phyloP scores from a whole-genome alignment of 2,329 filamentous ascomycete species.

The Fusarium protoensiforme region DNA sequence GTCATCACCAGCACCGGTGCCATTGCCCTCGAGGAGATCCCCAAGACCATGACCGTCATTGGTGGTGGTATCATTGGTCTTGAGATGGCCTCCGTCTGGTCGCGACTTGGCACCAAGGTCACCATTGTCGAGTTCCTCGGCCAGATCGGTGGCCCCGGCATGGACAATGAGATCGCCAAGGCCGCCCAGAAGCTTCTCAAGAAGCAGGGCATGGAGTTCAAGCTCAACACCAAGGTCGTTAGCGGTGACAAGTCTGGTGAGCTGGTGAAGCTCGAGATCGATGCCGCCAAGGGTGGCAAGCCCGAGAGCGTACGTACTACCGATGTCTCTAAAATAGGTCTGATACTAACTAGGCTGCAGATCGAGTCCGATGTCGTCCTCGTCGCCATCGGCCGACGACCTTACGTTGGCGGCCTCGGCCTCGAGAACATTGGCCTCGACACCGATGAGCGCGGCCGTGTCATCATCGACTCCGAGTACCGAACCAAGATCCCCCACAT shows the following conservation, averaged over 20 bases:
- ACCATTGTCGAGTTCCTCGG: constrained; percentile 97
- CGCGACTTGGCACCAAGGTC: constrained; percentile 89
- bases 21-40: constrained; percentile 87
- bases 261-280: constrained; percentile 83
- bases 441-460: constrained; percentile 89
- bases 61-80: constrained; percentile 98
- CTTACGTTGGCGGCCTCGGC: constrained; percentile 91
- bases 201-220: constrained; percentile 99
- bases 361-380: constrained; percentile 95
- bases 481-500: constrained; percentile 98
- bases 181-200: constrained; percentile 88
- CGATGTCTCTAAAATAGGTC: neutral
- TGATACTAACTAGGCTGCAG: constrained; percentile 56
- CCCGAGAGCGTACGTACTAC: constrained; percentile 78
- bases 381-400: constrained; percentile 94
- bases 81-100: constrained; percentile 99
- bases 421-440: constrained; percentile 95
- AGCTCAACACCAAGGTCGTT: constrained; percentile 94
- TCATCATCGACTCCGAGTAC: constrained; percentile 99
- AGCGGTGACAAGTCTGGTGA: constrained; percentile 84
- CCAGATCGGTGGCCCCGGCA: constrained; percentile 97
- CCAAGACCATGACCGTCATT: constrained; percentile 97
- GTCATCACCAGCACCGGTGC: constrained; percentile 97
- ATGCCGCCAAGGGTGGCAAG: constrained; percentile 97
- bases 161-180: constrained; percentile 96